phyloP scores from a whole-genome alignment of 352 stramenopile species.

The Phytophthora pistaciae region DNA sequence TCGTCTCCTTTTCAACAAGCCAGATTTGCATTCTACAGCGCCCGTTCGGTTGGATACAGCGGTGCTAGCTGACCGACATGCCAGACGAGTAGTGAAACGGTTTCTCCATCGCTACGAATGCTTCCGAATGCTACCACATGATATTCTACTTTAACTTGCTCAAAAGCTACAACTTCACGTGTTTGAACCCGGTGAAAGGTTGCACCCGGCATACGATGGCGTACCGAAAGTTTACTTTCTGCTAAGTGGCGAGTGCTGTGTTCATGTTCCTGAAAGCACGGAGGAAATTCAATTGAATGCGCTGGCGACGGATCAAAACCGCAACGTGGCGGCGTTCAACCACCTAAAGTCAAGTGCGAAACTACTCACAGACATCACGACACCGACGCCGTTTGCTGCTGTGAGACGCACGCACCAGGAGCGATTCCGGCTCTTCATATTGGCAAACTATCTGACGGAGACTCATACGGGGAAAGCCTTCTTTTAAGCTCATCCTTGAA shows the following conservation, averaged over 20 bases:
- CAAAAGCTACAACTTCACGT: conserved; percentile 38
- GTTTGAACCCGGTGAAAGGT: conserved; percentile 40
- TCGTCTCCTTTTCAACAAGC: conserved; percentile 4
- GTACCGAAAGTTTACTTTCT: conserved; percentile 46
- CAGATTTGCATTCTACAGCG: neutral
- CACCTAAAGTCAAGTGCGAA: neutral
- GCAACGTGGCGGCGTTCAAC: neutral
- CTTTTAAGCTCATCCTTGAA: conserved; percentile 9
- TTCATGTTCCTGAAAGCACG: conserved; percentile 27
- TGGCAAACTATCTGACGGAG: conserved; percentile 42
- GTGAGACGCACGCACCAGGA: neutral
- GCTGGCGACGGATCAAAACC: neutral
- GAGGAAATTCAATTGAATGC: conserved; percentile 27
- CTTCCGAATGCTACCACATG: conserved; percentile 43
- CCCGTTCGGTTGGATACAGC: neutral
- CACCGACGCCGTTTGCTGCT: conserved; percentile 3
- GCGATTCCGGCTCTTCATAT: conserved; percentile 31
- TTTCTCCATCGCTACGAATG: conserved; percentile 55
- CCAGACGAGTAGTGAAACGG: conserved; percentile 23
- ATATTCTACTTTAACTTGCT: conserved; percentile 38
- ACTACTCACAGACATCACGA: neutral
- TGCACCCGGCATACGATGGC: conserved; percentile 25
- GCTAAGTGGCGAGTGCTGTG: conserved; percentile 48
- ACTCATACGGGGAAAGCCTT: conserved; percentile 47
- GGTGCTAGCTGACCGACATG: neutral